Percentiles rank a stretch among this genome's conserved stretches.
Evolutionary conservation across 2,329 filamentous ascomycete species (phyloP).

Genomic region (Thelonectria blattea): DNA sequence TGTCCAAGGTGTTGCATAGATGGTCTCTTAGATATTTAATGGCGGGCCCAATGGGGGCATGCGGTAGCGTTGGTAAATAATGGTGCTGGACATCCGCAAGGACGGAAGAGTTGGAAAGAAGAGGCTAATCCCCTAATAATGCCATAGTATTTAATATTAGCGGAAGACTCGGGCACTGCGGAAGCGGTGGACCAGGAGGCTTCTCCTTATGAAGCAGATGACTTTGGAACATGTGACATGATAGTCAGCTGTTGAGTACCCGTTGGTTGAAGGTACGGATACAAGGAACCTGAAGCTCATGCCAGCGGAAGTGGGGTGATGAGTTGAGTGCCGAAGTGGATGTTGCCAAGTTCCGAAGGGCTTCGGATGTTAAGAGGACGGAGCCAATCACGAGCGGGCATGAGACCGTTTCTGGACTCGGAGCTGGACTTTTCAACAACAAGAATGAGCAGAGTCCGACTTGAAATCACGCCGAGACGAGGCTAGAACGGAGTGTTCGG

Average conservation of each 20-base stretch:
- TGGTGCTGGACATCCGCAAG: not conserved
- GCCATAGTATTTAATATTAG: constrained; percentile 33
- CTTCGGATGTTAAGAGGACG: constrained; percentile 28
- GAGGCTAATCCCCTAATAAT: constrained; percentile 28
- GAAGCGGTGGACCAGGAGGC: not conserved
- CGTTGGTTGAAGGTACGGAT: no score
- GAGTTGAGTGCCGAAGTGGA: constrained; percentile 15
- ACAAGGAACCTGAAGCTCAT: no score
- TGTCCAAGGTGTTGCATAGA: constrained; percentile 12
- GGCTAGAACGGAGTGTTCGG: not conserved
- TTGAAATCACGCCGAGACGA: constrained; percentile 19
- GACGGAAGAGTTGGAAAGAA: constrained; percentile 17
- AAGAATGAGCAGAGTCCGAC: not conserved
- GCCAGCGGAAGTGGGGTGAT: not conserved
- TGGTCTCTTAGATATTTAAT: constrained; percentile 14
- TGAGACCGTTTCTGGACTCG: constrained; percentile 25
- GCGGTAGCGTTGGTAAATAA: not conserved
- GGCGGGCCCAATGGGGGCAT: not conserved
- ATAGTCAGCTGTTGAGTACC: not conserved
- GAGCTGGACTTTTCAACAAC: not conserved
- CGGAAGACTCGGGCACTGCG: not conserved
- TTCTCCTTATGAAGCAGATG: not conserved
- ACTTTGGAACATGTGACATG: not conserved
- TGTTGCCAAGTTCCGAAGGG: constrained; percentile 22
- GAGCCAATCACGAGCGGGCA: constrained; percentile 30